These are phyloP conservation scores for Colletotrichum chlorophyti DNA, from an alignment of 2,329 filamentous ascomycete genomes.

Conservation along the genomic window DNA sequence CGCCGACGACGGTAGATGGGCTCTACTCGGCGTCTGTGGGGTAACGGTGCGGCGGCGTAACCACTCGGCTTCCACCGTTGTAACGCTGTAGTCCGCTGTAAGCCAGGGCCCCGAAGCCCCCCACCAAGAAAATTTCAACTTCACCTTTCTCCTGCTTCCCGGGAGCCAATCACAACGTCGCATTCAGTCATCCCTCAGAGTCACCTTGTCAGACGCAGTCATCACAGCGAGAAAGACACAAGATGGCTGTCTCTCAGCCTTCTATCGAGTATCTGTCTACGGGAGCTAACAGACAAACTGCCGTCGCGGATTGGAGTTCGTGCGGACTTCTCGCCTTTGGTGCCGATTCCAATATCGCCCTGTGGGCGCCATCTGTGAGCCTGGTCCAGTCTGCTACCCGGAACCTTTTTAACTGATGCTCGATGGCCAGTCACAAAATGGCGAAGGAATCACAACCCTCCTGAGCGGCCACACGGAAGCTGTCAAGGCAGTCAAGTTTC, in stretches of 20 bases:
- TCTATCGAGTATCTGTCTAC: constrained; percentile 68
- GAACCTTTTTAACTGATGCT: neutral
- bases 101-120: constrained; percentile 7
- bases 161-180: constrained; percentile 44
- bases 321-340: constrained; percentile 84
- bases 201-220: constrained; percentile 30
- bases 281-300: constrained; percentile 89
- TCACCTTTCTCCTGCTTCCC: constrained; percentile 16
- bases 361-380: constrained; percentile 73
- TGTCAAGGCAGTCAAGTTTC: constrained; percentile 85
- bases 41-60: constrained; percentile 17
- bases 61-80: constrained; percentile 4
- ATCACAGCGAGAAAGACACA: constrained; percentile 1
- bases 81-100: constrained; percentile 21
- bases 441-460: constrained; percentile 67
- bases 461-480: constrained; percentile 78
- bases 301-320: constrained; percentile 86
- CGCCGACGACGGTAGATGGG: neutral
- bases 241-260: constrained; percentile 35
- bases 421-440: constrained; percentile 15
- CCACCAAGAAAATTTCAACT: constrained; percentile 30
- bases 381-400: neutral
- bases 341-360: constrained; percentile 83
- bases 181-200: constrained; percentile 42
- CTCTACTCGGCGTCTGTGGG: constrained; percentile 12